Evolutionary conservation across 2,329 filamentous ascomycete species (phyloP).

Genomic region (Colletotrichum destructivum): DNA sequence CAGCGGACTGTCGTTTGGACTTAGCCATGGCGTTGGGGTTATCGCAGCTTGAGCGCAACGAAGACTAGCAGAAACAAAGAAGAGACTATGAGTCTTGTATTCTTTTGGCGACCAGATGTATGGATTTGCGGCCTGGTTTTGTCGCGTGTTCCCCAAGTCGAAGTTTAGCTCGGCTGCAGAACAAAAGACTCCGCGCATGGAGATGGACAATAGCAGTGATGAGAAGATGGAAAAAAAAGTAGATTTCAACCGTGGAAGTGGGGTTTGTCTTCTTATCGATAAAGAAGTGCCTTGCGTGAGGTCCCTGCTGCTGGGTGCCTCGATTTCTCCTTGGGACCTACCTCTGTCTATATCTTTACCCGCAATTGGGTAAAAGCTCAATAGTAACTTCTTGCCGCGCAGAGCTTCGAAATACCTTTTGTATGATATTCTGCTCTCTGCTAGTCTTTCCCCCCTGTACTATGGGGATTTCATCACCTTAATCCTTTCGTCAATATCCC

Average conservation of each 20-base stretch:
- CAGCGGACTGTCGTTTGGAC: constrained; percentile 20
- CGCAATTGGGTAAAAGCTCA: not conserved
- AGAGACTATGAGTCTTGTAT: not conserved
- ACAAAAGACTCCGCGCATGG: not conserved
- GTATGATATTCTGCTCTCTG: too few species aligned
- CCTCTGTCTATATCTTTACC: not conserved
- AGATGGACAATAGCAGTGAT: not conserved
- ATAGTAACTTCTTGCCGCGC: not conserved
- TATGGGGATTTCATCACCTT: too few species aligned
- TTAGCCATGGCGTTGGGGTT: constrained; percentile 28
- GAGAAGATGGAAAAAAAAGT: constrained; percentile 6
- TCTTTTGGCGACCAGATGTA: too few species aligned
- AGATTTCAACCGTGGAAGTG: constrained; percentile 8
- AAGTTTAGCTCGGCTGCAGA: not conserved
- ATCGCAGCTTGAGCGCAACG: not conserved
- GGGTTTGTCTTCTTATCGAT: constrained; percentile 1
- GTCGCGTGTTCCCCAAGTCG: not conserved
- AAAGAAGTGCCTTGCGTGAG: not conserved
- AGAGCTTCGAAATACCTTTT: not conserved
- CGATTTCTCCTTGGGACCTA: not conserved
- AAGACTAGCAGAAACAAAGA: not conserved
- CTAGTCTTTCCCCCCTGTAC: too few species aligned
- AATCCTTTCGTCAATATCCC: not conserved
- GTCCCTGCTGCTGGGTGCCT: not conserved
- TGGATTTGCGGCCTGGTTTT: not conserved